phyloP scores from a whole-genome alignment of 1,284 basidiomycete genomes.

The Malassezia brasiliensis region DNA sequence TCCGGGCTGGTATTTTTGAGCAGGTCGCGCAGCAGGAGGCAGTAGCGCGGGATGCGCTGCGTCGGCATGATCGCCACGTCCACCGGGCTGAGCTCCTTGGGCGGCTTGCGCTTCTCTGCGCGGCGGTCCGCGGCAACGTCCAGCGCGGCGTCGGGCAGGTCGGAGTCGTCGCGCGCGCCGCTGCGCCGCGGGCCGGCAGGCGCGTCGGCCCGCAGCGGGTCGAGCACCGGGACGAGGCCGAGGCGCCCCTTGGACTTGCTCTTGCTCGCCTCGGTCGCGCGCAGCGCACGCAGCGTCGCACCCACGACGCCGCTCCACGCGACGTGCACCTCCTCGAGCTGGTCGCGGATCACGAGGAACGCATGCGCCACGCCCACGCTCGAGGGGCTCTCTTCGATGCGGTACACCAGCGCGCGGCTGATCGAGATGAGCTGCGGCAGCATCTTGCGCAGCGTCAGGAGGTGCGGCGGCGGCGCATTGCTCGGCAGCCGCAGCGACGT shows the following conservation, averaged over 20 bases:
- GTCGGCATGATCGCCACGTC: slow-evolving; percentile 45
- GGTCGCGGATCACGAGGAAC: slow-evolving; percentile 26
- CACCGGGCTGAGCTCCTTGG: slow-evolving; percentile 32
- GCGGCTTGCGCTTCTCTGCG: slow-evolving; percentile 1
- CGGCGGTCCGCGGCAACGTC: slow-evolving; percentile 13
- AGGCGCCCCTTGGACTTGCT: slow-evolving; percentile 29
- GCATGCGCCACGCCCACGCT: slow-evolving; percentile 39
- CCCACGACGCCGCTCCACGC: slow-evolving; percentile 27
- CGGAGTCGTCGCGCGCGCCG: background rate
- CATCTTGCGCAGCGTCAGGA: slow-evolving; percentile 28
- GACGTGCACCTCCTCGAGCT: slow-evolving; percentile 40
- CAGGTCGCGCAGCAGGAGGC: slow-evolving; percentile 35
- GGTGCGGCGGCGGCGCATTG: slow-evolving; percentile 22
- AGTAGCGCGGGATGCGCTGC: slow-evolving; percentile 38
- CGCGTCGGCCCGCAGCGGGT: slow-evolving; percentile 8
- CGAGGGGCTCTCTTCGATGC: slow-evolving; percentile 40
- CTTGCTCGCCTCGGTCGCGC: slow-evolving; percentile 28
- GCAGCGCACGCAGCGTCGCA: slow-evolving; percentile 23
- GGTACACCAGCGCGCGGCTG: slow-evolving; percentile 35
- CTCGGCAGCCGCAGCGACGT: slow-evolving; percentile 6
- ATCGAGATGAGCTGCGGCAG: slow-evolving; percentile 41
- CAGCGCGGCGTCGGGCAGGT: background rate
- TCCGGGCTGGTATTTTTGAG: slow-evolving; percentile 32
- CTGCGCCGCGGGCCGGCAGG: background rate
- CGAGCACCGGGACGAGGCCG: slow-evolving; percentile 24